phyloP scores from a whole-genome alignment of 345 rosid genomes.

The Melastoma malabathricum region DNA sequence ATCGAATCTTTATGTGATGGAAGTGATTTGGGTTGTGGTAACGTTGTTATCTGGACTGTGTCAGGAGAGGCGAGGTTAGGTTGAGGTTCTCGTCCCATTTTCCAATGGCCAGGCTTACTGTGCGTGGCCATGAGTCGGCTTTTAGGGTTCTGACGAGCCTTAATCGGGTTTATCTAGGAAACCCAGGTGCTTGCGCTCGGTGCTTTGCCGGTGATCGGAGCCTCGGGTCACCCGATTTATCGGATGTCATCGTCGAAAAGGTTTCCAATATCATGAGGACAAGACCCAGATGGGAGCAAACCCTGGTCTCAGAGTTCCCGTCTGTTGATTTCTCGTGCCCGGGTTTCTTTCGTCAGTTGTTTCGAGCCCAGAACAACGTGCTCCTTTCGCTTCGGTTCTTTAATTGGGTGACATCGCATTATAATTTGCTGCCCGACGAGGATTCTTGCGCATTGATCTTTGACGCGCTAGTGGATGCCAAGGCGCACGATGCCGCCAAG shows the following conservation, averaged over 20 bases:
- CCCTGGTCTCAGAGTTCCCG: conserved; percentile 38
- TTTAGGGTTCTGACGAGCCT: too few species aligned
- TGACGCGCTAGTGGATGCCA: conserved; percentile 45
- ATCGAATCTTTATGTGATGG: too few species aligned
- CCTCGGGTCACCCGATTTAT: too few species aligned
- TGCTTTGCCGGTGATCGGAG: too few species aligned
- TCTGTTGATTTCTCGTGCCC: conserved; percentile 42
- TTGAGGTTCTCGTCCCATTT: too few species aligned
- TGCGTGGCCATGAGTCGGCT: too few species aligned
- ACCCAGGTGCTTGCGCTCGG: too few species aligned
- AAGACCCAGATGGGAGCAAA: conserved; percentile 38
- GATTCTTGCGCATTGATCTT: conserved; percentile 37
- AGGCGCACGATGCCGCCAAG: conserved; percentile 32
- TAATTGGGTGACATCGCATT: conserved; percentile 29
- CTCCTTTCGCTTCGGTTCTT: conserved; percentile 39
- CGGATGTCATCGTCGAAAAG: conserved; percentile 24
- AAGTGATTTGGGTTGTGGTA: too few species aligned
- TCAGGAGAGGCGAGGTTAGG: too few species aligned
- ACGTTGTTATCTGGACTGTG: too few species aligned
- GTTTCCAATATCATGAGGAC: conserved; percentile 34
- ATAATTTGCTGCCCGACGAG: conserved; percentile 23
- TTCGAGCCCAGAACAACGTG: conserved; percentile 38
- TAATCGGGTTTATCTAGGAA: too few species aligned
- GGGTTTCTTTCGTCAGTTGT: conserved; percentile 28
- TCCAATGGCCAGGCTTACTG: too few species aligned